Percentiles rank a stretch among this genome's conserved stretches.
phyloP scores from a whole-genome alignment of 1,284 basidiomycete genomes.

The Cutaneotrichosporon curvatum region DNA sequence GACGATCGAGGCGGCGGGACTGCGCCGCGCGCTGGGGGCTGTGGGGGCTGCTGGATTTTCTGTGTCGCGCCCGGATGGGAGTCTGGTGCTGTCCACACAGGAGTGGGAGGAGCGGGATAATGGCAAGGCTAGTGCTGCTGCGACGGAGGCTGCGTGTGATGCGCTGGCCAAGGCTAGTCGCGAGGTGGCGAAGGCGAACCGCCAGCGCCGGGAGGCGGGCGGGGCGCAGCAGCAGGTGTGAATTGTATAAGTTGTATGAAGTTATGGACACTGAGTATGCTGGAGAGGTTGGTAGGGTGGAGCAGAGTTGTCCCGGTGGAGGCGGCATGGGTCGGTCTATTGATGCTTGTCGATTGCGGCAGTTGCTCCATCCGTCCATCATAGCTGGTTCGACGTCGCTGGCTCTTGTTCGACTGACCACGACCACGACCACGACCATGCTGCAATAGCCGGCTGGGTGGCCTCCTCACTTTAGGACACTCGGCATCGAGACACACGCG shows the following conservation, averaged over 20 bases:
- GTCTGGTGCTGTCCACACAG: conserved; percentile 14
- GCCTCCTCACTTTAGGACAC: too few relatives aligned
- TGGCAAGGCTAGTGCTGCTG: conserved; percentile 2
- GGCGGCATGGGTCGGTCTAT: too few relatives aligned
- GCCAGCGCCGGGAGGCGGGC: conserved; percentile 5
- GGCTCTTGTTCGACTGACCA: too few relatives aligned
- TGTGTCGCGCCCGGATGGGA: conserved; percentile 16
- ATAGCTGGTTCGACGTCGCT: too few relatives aligned
- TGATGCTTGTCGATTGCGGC: too few relatives aligned
- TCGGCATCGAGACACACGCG: too few relatives aligned
- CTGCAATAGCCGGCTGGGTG: too few relatives aligned
- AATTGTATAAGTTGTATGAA: too few relatives aligned
- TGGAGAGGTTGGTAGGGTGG: too few relatives aligned
- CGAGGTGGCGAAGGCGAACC: conserved; percentile 19
- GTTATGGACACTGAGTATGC: too few relatives aligned
- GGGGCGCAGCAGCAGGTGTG: neutral
- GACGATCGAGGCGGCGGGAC: conserved; percentile 25
- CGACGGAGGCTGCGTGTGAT: conserved; percentile 12
- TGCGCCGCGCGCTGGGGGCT: conserved; percentile 21
- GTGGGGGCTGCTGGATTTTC: conserved; percentile 9
- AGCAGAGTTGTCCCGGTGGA: neutral
- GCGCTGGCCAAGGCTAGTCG: conserved; percentile 14
- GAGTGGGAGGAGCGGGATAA: conserved; percentile 13
- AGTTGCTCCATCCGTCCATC: too few relatives aligned
- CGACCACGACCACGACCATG: too few relatives aligned